Base-by-base conservation (phyloP, 768 basidiomycete genomes). In the Auricularia sp. region DNA sequence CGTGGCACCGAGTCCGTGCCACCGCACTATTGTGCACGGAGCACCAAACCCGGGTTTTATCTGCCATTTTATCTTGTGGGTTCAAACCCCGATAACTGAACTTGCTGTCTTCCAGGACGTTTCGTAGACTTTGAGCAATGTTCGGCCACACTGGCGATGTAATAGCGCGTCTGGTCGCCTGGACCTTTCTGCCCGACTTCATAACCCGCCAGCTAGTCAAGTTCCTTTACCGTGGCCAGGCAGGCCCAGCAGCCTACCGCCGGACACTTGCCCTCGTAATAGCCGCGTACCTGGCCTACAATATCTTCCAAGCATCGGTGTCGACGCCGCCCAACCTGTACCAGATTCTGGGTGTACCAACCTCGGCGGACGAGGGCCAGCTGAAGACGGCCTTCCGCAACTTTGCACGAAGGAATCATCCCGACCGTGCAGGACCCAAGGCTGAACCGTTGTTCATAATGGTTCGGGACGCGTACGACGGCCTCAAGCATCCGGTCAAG, bases 351-450 rank as follows among this genome's bases (percentile, higher is more conserved):
- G 84, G 81, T 3, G 84, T 89, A 2, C 65, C 74, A 6, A 82
- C 86, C 1, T 74, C 74, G n/a, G 85, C 86, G 0, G 87, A 90
- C 70, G 88, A 88, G 61, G 73, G 73, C 51, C 81, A 79, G 7
- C 78, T 94, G 67, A 92, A 90, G 75, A 66, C 76, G 4, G 90
- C 87, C 2, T 93, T 91, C 72, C 79, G 90, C 62, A 77, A 81
- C 21, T 92, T 93, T 68, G 92, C 88, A 29, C 84, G 81, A 72
- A 79, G 76, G 68, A 78, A 86, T 64, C 92, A 94, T 70, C 92
- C 92, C 0, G 92, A 94, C 75, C 80, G 87, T 64, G 83, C 83
- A 6, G 82, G 77, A 18, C 77, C 80, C 36, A 73, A 76, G 21
- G 73, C 68, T 21, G 86, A 86, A 67, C 79, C 78, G 12, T 63